Base-by-base conservation (phyloP, 2,329 filamentous ascomycete species). In the Xylariaceae sp. region DNA sequence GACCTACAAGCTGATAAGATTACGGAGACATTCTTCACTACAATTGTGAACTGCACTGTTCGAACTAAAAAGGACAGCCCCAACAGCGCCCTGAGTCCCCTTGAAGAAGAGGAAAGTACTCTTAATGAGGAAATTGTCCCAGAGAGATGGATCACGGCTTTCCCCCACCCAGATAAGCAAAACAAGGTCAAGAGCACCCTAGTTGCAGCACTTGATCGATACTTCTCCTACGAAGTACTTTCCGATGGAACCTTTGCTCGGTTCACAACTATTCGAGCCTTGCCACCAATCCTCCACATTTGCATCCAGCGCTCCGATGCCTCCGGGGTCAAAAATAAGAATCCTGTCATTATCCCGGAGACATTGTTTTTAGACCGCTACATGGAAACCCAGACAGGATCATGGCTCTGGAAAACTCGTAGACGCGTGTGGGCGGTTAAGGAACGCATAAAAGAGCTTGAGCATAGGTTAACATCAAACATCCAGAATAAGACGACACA, bases 301-400 rank as follows among this genome's bases (percentile, higher is more conserved):
- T 89, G 92, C 62, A 90, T 99, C 29, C 91, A 96, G 69, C 87
- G 95, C 4, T 88, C 90, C 3, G 87, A 89, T 56, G 91, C 86
- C 48, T 87, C 91, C 61, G 81, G 82, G 6, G 81, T 81, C 43
- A 96, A 96, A 69, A 91, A 92, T 23, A 86, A 85, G 51, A 87
- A 92, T 58, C 85, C 90, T 10, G 83, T 99, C 12, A 81, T 85
- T 19, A 85, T 99, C n/a, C 87, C 89, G 3, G 88, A 95, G 62
- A 87, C 82, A 1, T 81, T 99, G 12, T 96, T 90, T 69, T 79
- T 99, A 50, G 95, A 98, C 73, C 85, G 93, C 23, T 99, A 96
- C 72, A 88, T 93, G 81, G 87, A 91, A 58, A 83, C 84, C 3
- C 77, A 81, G 1, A 78, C 80, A 3, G 80, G 85, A 41, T 83